Evolutionary conservation across 495 filamentous ascomycete species (phyloP).

Genomic region (Aspergillus olivimuriae): DNA sequence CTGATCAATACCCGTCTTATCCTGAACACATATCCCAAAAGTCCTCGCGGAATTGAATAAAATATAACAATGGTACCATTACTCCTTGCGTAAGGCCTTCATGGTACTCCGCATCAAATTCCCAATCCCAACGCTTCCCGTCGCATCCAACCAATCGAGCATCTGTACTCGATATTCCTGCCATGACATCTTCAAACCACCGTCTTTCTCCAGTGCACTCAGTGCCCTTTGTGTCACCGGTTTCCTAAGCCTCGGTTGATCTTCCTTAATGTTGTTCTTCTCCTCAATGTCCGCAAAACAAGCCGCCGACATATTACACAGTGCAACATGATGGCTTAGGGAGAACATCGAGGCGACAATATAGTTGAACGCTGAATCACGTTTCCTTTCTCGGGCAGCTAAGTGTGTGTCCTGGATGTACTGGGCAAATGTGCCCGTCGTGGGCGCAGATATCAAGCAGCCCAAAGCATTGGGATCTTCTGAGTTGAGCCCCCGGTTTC

Average conservation of each 20-base stretch:
- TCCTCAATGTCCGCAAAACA: constrained; percentile 55
- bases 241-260: constrained; percentile 58
- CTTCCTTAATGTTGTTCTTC: constrained; percentile 48
- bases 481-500: constrained; percentile 63
- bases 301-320: constrained; percentile 60
- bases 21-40: too few species aligned
- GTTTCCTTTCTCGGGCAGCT: constrained; percentile 25
- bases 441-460: constrained; percentile 54
- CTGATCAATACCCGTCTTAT: too few species aligned
- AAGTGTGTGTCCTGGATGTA: constrained; percentile 40
- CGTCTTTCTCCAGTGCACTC: constrained; percentile 54
- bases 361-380: constrained; percentile 35
- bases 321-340: constrained; percentile 59
- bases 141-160: constrained; percentile 59
- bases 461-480: constrained; percentile 66
- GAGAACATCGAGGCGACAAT: constrained; percentile 56
- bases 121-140: constrained; percentile 59
- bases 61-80: too few species aligned
- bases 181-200: constrained; percentile 64
- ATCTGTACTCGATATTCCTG: constrained; percentile 71
- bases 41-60: too few species aligned
- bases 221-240: constrained; percentile 68
- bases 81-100: constrained; percentile 55
- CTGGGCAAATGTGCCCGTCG: constrained; percentile 40
- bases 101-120: constrained; percentile 80